A percentile compares a stretch with the other conserved stretches of the same genome.
Evolutionary conservation across 495 filamentous ascomycete genomes (phyloP).

Genomic region (Penicillium antarcticum): DNA sequence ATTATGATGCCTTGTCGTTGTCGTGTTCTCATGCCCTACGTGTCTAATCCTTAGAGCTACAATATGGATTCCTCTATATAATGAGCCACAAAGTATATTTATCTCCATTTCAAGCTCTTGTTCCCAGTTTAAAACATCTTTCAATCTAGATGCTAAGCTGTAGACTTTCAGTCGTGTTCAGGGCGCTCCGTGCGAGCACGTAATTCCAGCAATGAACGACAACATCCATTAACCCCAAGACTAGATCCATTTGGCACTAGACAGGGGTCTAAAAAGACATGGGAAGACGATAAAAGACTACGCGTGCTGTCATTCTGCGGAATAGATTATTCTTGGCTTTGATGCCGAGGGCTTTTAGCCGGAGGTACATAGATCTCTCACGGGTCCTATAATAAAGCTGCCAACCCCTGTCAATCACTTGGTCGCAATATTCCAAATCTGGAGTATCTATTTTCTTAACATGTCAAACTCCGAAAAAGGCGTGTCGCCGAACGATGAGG

Average conservation of each 20-base stretch:
- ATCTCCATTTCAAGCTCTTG: too few species aligned
- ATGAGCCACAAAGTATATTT: too few species aligned
- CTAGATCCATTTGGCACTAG: background rate
- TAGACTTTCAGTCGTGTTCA: background rate
- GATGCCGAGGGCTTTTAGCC: background rate
- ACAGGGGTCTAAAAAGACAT: background rate
- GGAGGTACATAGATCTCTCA: constrained; percentile 3
- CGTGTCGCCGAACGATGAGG: constrained; percentile 17
- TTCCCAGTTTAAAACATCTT: background rate
- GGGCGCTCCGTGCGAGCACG: constrained; percentile 36
- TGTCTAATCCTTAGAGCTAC: too few species aligned
- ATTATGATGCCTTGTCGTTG: too few species aligned
- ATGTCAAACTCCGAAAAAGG: constrained; percentile 22
- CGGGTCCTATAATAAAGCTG: background rate
- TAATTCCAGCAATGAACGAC: constrained; percentile 28
- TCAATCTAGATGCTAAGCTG: background rate
- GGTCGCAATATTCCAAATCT: background rate
- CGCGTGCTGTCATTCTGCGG: constrained; percentile 18
- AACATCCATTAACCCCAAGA: constrained; percentile 18
- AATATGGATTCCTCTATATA: too few species aligned
- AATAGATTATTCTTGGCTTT: background rate
- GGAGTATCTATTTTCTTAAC: background rate
- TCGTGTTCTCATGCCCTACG: too few species aligned
- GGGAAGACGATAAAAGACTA: background rate
- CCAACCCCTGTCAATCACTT: background rate